phyloP scores from a whole-genome alignment of 129 eudicot genomes.

The Calendula officinalis region DNA sequence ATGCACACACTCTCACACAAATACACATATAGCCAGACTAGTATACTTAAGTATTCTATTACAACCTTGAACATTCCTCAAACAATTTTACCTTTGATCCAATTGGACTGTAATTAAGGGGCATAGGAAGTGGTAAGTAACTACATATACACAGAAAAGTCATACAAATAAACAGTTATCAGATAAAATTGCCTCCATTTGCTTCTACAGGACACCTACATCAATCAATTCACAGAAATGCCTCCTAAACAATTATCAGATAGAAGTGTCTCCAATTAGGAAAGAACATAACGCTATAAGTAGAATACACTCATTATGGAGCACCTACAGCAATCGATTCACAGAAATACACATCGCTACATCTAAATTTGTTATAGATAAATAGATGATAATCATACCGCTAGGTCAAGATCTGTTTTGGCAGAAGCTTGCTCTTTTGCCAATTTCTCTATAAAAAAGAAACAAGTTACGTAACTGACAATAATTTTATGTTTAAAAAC shows the following conservation, averaged over 20 bases:
- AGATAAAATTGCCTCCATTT: not conserved
- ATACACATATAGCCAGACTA: not conserved
- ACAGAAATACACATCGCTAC: slow-evolving; percentile 4
- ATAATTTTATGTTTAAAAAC: not conserved
- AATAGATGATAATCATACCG: slow-evolving; percentile 48
- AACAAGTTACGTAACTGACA: not conserved
- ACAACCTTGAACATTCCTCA: slow-evolving; percentile 10
- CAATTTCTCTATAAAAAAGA: slow-evolving; percentile 72
- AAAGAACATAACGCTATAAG: slow-evolving; percentile 4
- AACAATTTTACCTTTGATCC: slow-evolving; percentile 7
- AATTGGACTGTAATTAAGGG: slow-evolving; percentile 2
- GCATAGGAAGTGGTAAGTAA: not conserved
- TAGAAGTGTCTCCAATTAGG: not conserved
- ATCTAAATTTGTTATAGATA: slow-evolving; percentile 17
- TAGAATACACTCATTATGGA: not conserved
- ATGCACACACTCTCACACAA: not conserved
- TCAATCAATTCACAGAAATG: too few species aligned
- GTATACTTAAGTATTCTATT: not conserved
- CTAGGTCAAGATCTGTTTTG: slow-evolving; percentile 85
- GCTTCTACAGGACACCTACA: too few species aligned
- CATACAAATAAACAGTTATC: slow-evolving; percentile 9
- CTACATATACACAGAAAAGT: slow-evolving; percentile 6
- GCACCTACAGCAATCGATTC: slow-evolving; percentile 1
- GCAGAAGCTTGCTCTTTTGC: slow-evolving; percentile 91
- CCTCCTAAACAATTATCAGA: slow-evolving; percentile 5